Conservation (phyloP, 1,284 basidiomycete species). For the Sporisorium reilianum region DNA sequence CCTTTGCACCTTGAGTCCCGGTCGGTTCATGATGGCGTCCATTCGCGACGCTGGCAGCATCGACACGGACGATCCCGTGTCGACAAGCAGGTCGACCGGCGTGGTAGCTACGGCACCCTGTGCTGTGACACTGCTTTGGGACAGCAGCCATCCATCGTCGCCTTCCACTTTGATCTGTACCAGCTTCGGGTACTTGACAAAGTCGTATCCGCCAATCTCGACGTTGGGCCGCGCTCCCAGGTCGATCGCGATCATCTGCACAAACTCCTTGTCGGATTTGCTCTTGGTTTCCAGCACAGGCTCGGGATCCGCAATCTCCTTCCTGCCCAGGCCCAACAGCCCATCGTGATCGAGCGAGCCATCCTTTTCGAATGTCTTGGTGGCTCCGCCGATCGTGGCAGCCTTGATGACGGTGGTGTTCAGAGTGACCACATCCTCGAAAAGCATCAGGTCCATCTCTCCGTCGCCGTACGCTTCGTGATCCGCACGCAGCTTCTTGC, state of each 20-base stretch:
- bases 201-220: slow-evolving; percentile 42
- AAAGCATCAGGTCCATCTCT: slow-evolving; percentile 37
- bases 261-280: slow-evolving; percentile 4
- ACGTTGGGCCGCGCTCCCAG: slow-evolving; percentile 15
- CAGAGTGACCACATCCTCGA: slow-evolving; percentile 23
- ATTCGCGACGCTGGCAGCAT: slow-evolving; percentile 31
- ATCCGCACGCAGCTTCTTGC: slow-evolving; percentile 7
- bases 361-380: slow-evolving; percentile 33
- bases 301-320: slow-evolving; percentile 8
- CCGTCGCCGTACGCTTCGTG: slow-evolving; percentile 49
- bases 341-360: slow-evolving; percentile 40
- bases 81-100: slow-evolving; percentile 25
- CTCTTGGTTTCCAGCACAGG: slow-evolving; percentile 20
- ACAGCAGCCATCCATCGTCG: slow-evolving; percentile 30
- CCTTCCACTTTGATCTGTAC: slow-evolving; percentile 15
- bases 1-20: slow-evolving; percentile 20
- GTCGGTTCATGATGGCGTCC: slow-evolving; percentile 35
- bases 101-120: slow-evolving; percentile 2
- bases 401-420: background rate
- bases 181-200: slow-evolving; percentile 23
- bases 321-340: slow-evolving; percentile 27
- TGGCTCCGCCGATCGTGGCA: slow-evolving; percentile 33
- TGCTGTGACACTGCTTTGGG: slow-evolving; percentile 18
- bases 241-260: slow-evolving; percentile 21
- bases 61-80: slow-evolving; percentile 41